Conservation (phyloP, 208 protist genomes). For the Trypanosomatidae sp. region DNA sequence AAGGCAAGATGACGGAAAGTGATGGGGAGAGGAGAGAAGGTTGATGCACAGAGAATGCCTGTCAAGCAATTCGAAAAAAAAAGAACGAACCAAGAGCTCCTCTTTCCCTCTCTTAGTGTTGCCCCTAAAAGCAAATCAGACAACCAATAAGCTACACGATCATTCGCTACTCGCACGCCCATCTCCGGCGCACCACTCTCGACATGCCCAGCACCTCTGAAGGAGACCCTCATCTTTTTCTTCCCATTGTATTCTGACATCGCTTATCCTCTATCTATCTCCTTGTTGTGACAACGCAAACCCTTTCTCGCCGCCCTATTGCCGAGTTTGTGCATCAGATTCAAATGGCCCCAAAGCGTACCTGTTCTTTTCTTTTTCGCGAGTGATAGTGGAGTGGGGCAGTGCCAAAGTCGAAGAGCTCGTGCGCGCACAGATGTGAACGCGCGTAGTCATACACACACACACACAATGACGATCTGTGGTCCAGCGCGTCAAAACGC, state of each 20-base stretch:
- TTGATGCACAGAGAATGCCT: neutral
- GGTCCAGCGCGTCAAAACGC: constrained; percentile 4
- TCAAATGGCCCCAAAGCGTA: neutral
- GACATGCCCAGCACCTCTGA: neutral
- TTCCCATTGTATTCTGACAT: neutral
- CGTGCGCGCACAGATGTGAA: constrained; percentile 21
- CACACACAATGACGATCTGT: constrained; percentile 28
- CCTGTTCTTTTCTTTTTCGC: neutral
- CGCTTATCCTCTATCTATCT: neutral
- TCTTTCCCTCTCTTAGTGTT: neutral
- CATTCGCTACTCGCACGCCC: neutral
- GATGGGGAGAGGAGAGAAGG: neutral
- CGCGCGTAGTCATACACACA: constrained; percentile 15
- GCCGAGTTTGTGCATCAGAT: neutral
- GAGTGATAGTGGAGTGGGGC: neutral
- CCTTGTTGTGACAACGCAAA: neutral
- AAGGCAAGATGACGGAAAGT: neutral
- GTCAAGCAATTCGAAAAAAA: neutral
- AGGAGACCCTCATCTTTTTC: neutral
- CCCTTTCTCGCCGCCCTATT: neutral
- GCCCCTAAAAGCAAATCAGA: neutral
- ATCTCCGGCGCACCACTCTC: neutral
- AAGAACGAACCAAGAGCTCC: neutral
- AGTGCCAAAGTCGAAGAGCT: neutral
- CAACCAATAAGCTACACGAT: neutral